Conservation (phyloP, 2,329 filamentous ascomycete species). For the Fusarium stilboides region DNA sequence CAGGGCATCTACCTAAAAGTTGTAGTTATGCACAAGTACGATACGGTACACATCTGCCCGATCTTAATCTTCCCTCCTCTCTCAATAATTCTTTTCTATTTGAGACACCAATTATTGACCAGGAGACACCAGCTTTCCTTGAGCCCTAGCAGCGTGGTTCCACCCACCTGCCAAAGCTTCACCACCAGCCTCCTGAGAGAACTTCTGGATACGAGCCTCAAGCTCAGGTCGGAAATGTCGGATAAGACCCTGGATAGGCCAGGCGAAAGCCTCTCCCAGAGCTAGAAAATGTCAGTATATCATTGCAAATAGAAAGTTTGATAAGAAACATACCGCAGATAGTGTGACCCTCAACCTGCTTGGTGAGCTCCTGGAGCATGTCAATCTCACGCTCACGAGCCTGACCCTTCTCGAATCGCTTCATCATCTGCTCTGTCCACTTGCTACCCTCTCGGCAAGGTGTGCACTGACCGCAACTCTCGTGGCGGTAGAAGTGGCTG, state of each 20-base stretch:
- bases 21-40: slow-evolving; percentile 49
- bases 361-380: slow-evolving; percentile 99
- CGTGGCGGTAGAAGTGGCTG: slow-evolving; percentile 97
- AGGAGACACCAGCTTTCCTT: slow-evolving; percentile 89
- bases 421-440: slow-evolving; percentile 99
- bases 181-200: slow-evolving; percentile 80
- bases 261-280: slow-evolving; percentile 96
- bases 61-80: slow-evolving; percentile 38
- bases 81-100: slow-evolving; percentile 32
- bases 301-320: not conserved
- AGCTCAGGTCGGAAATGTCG: slow-evolving; percentile 98
- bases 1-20: slow-evolving; percentile 49
- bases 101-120: slow-evolving; percentile 77
- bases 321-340: slow-evolving; percentile 82
- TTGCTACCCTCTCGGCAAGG: slow-evolving; percentile 99
- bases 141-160: slow-evolving; percentile 79
- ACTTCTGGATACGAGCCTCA: slow-evolving; percentile 89
- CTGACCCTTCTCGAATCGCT: slow-evolving; percentile 92
- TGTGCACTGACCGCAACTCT: slow-evolving; percentile 98
- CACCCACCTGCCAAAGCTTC: slow-evolving; percentile 88
- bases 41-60: slow-evolving; percentile 45
- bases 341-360: slow-evolving; percentile 99
- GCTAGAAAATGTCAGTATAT: slow-evolving; percentile 65
- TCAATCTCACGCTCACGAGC: slow-evolving; percentile 95
- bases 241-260: slow-evolving; percentile 98